Conservation (phyloP, 495 filamentous ascomycete genomes). For the Aspergillus sparsus region DNA sequence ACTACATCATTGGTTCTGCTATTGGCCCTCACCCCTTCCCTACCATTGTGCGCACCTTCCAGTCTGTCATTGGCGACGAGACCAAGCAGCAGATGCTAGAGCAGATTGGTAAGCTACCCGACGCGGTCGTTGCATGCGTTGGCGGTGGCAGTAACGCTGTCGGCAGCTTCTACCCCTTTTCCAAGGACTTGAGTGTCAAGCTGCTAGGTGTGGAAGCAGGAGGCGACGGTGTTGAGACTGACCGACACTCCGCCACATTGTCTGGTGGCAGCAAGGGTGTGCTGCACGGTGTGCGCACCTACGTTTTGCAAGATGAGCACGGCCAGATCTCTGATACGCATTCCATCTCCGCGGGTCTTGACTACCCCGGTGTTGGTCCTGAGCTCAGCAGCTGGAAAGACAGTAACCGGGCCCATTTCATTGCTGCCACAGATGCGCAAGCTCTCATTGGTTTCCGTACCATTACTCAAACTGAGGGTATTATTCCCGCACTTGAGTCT, state of each 20-base stretch:
- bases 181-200: conserved; percentile 78
- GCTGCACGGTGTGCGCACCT: conserved; percentile 92
- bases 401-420: conserved; percentile 76
- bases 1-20: conserved; percentile 94
- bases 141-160: conserved; percentile 89
- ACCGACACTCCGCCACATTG: conserved; percentile 85
- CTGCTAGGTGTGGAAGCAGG: conserved; percentile 93
- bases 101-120: conserved; percentile 81
- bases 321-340: conserved; percentile 95
- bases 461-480: conserved; percentile 84
- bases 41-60: conserved; percentile 93
- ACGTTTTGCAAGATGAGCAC: conserved; percentile 86
- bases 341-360: conserved; percentile 93
- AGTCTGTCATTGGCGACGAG: conserved; percentile 89
- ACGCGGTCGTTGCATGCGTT: conserved; percentile 94
- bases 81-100: conserved; percentile 85
- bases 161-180: conserved; percentile 97
- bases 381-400: conserved; percentile 95
- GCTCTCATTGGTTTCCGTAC: conserved; percentile 88
- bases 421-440: conserved; percentile 88
- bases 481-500: conserved; percentile 93
- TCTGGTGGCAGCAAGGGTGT: conserved; percentile 88
- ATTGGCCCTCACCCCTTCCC: conserved; percentile 96
- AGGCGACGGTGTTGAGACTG: conserved; percentile 90
- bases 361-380: conserved; percentile 95